Percentiles rank a stretch among this genome's conserved stretches.
These are phyloP conservation scores for Fusarium pilosicola DNA, from an alignment of 2,329 filamentous ascomycete genomes.

Conservation along the genomic window DNA sequence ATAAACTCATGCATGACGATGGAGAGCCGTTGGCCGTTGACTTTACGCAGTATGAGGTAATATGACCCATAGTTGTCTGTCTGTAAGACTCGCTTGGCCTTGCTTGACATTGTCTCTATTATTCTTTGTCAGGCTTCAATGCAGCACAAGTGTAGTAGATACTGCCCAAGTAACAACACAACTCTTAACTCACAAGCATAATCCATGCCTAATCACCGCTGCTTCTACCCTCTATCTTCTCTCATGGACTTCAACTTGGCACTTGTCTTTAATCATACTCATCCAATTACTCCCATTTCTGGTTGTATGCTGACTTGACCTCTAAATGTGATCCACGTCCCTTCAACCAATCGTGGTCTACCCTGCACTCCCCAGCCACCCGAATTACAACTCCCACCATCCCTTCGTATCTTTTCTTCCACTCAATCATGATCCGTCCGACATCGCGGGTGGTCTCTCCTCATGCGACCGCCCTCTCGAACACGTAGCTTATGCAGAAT, in stretches of 20 bases:
- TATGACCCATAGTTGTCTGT: background rate
- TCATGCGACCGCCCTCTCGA: constrained; percentile 38
- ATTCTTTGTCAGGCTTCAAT: constrained; percentile 7
- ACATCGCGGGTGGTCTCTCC: constrained; percentile 39
- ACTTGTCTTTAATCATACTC: background rate
- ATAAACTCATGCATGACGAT: constrained; percentile 11
- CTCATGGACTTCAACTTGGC: background rate
- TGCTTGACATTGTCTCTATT: background rate
- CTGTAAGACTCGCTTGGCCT: background rate
- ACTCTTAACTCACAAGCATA: background rate
- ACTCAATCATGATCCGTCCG: constrained; percentile 24
- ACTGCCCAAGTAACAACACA: background rate
- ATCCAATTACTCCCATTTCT: background rate
- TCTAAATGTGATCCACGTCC: background rate
- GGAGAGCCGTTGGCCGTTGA: constrained; percentile 1
- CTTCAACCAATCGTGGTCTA: constrained; percentile 21
- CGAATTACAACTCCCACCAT: constrained; percentile 28
- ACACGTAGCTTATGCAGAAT: constrained; percentile 28
- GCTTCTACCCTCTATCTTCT: background rate
- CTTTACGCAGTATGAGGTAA: background rate
- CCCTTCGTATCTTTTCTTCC: constrained; percentile 32
- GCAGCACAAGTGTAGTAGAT: background rate
- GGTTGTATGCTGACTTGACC: background rate
- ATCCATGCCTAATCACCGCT: background rate
- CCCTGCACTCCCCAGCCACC: constrained; percentile 42